Evolutionary conservation across 2,329 filamentous ascomycete genomes (phyloP).

Genomic region (Penicillium paneum): DNA sequence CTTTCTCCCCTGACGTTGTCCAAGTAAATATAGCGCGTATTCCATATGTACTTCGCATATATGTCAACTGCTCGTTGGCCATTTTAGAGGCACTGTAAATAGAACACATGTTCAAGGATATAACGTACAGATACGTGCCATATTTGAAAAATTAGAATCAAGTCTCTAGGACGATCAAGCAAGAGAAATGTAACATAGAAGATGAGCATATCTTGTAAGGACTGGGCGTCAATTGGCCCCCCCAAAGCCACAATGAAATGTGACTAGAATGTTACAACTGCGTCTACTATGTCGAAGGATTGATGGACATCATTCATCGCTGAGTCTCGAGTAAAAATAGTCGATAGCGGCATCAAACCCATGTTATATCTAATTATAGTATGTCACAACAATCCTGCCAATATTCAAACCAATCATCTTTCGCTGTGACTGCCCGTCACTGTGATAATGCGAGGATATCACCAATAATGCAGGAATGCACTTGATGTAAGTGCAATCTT

Average conservation of each 20-base stretch:
- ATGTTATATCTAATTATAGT: constrained; percentile 1
- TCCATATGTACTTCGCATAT: neutral
- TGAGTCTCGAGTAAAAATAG: neutral
- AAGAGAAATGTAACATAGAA: neutral
- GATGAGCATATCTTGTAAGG: neutral
- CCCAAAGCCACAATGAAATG: neutral
- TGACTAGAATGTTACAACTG: neutral
- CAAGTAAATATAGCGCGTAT: neutral
- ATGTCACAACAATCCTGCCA: neutral
- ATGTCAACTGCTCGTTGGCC: neutral
- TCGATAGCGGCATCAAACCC: neutral
- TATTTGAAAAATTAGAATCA: neutral
- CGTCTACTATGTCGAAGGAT: neutral
- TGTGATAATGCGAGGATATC: constrained; percentile 5
- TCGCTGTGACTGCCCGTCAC: constrained; percentile 4
- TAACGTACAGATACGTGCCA: neutral
- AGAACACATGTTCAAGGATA: neutral
- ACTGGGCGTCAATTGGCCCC: neutral
- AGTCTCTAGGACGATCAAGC: neutral
- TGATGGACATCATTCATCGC: neutral
- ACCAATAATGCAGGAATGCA: neutral
- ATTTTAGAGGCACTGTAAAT: neutral
- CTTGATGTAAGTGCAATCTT: neutral
- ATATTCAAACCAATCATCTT: neutral
- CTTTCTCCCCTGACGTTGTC: neutral